Conservation (phyloP, 352 stramenopile species). For the Phytophthora meadii region DNA sequence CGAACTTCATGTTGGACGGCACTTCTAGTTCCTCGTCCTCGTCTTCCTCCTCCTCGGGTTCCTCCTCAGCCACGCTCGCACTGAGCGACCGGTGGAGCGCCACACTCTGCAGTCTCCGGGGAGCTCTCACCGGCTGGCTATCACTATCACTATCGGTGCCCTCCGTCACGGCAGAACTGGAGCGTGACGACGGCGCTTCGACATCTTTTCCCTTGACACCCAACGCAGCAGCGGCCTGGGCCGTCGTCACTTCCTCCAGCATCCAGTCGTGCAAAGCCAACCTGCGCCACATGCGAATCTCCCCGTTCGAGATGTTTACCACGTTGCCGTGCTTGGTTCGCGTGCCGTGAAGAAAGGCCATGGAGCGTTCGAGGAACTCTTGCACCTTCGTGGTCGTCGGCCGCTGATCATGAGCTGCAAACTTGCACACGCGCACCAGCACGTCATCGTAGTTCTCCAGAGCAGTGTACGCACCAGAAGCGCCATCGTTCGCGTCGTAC, state of each 20-base stretch:
- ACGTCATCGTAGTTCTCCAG: slow-evolving; percentile 85
- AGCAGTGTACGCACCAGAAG: slow-evolving; percentile 46
- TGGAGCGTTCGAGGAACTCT: slow-evolving; percentile 80
- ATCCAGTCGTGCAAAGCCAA: slow-evolving; percentile 73
- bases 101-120: slow-evolving; percentile 20
- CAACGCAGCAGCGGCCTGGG: slow-evolving; percentile 24
- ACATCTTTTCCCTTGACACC: slow-evolving; percentile 54
- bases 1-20: slow-evolving; percentile 45
- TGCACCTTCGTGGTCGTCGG: slow-evolving; percentile 75
- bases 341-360: slow-evolving; percentile 73
- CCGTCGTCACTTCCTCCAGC: slow-evolving; percentile 58
- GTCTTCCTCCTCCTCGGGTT: slow-evolving; percentile 43
- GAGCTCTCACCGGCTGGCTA: slow-evolving; percentile 25
- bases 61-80: slow-evolving; percentile 38
- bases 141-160: slow-evolving; percentile 68
- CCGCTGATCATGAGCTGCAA: slow-evolving; percentile 71
- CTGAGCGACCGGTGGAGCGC: slow-evolving; percentile 35
- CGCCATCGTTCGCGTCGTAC: slow-evolving; percentile 29
- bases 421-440: slow-evolving; percentile 73
- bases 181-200: slow-evolving; percentile 39
- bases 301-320: slow-evolving; percentile 80
- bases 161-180: slow-evolving; percentile 61
- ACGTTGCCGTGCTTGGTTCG: slow-evolving; percentile 74
- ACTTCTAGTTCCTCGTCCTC: slow-evolving; percentile 51
- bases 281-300: slow-evolving; percentile 83